Base-by-base conservation (phyloP, 2,329 filamentous ascomycete species). In the Passalora sequoiae region DNA sequence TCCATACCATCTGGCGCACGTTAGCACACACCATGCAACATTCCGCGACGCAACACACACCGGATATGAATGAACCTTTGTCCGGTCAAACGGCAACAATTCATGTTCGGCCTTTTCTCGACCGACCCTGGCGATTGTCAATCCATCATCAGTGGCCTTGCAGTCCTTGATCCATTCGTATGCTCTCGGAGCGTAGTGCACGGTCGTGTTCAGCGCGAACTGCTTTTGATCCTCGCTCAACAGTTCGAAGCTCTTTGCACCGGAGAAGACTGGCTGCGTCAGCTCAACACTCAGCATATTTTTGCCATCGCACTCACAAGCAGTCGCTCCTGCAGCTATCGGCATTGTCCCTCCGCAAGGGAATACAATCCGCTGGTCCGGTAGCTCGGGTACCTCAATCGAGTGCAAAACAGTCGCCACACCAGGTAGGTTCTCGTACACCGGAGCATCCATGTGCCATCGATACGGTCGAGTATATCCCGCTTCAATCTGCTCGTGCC, bases 391-490 rank as follows among this genome's bases (percentile, higher is more conserved):
- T 4, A 53, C 48, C 19, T 50, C 44, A 3, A 60, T 30, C 5
- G 46, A 46, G 33, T 56, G 58, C 27, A 62, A 44, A 1, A 54
- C 36, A 0, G 59, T 62, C 1, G 55, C 59, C 20, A 57, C 44
- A n/a, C 60, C 59, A 7, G 60, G 60, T 13, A 60, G 36, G n/a
- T 24, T 51, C 15, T 60, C 57, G 40, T 62, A 60, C 19, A 58
- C 25, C 4, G 57, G 58, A n/a, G 54, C 49, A 44, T 62, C 58
- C 53, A 59, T 57, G 42, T 62, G 59, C 60, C 59, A 62, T 15
- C 59, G 39, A 43, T 60, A 61, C 2, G 54, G 54, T 12, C 58
- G 47, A 4, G 60, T 62, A 19, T 53, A 46, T 7, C 57, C 55
- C 9, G 31, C 27, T 1, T 31, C 38, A 3, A 46, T 38, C n/a